Percentiles rank a stretch among this genome's conserved stretches.
phyloP scores from a whole-genome alignment of 106 monocot species.

The Posidonia australis region DNA sequence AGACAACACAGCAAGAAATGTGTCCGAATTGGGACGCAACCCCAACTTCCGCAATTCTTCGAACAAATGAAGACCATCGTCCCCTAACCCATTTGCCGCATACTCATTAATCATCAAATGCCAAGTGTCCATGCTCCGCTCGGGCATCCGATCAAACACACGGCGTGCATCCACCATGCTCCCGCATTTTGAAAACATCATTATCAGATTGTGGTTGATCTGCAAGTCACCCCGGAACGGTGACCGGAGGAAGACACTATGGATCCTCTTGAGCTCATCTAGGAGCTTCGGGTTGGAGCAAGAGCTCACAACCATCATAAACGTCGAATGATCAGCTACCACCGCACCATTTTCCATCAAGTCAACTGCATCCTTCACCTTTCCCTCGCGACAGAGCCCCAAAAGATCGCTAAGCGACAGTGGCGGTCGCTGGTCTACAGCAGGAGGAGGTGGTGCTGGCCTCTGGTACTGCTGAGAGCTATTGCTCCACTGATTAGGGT shows the following conservation, averaged over 20 bases:
- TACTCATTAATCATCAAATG: conserved; percentile 70
- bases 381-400: conserved; percentile 44
- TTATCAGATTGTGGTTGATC: conserved; percentile 59
- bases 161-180: conserved; percentile 58
- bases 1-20: conserved; percentile 46
- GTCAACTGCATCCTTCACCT: conserved; percentile 63
- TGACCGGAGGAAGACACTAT: conserved; percentile 58
- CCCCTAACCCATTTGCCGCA: conserved; percentile 53
- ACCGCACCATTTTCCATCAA: conserved; percentile 35
- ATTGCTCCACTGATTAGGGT: conserved; percentile 16
- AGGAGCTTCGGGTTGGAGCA: conserved; percentile 53
- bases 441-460: background rate
- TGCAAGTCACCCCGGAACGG: conserved; percentile 57
- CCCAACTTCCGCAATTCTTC: conserved; percentile 65
- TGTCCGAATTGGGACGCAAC: conserved; percentile 33
- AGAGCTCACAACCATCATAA: conserved; percentile 39
- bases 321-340: conserved; percentile 30
- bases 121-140: conserved; percentile 42
- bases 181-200: conserved; percentile 45
- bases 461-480: conserved; percentile 7
- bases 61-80: conserved; percentile 68
- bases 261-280: conserved; percentile 71
- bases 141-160: conserved; percentile 74
- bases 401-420: conserved; percentile 42
- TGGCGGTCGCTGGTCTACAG: background rate